Percentiles rank a stretch among this genome's conserved stretches.
phyloP scores from a whole-genome alignment of 2,329 filamentous ascomycete genomes.

The Aureobasidium leucospermi region DNA sequence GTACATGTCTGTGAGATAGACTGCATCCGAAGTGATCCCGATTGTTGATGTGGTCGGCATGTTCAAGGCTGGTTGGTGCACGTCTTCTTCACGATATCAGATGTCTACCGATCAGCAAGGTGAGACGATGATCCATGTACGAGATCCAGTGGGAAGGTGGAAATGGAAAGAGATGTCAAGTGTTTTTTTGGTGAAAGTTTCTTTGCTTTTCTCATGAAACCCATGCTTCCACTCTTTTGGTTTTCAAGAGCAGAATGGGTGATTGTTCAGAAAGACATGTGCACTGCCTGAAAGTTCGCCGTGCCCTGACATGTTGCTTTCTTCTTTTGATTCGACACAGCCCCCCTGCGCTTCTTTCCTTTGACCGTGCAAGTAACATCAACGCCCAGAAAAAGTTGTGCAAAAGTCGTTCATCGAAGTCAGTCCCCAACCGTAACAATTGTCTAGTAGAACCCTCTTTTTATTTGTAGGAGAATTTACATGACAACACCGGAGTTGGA shows the following conservation, averaged over 20 bases:
- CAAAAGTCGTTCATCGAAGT: slow-evolving; percentile 11
- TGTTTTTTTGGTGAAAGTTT: slow-evolving; percentile 14
- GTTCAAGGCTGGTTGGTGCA: background rate
- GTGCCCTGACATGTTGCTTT: slow-evolving; percentile 10
- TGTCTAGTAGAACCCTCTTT: slow-evolving; percentile 13
- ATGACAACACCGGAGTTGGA: slow-evolving; percentile 99
- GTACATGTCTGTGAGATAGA: background rate
- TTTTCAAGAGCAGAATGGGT: slow-evolving; percentile 7
- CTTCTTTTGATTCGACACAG: background rate
- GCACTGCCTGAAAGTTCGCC: slow-evolving; percentile 5
- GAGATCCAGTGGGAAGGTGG: background rate
- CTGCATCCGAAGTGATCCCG: background rate
- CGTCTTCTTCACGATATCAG: background rate
- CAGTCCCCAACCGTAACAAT: slow-evolving; percentile 5
- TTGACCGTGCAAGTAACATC: slow-evolving; percentile 11
- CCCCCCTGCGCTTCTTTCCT: slow-evolving; percentile 6
- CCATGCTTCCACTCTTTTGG: slow-evolving; percentile 8
- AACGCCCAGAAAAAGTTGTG: slow-evolving; percentile 11
- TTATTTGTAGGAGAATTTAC: slow-evolving; percentile 50
- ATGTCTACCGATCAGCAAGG: background rate
- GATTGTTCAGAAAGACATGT: slow-evolving; percentile 6
- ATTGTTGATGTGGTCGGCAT: background rate
- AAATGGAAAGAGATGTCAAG: background rate
- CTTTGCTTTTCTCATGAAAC: slow-evolving; percentile 13
- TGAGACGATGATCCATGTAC: background rate